Evolutionary conservation across 768 basidiomycete genomes (phyloP).

Genomic region (Lentinula edodes): DNA sequence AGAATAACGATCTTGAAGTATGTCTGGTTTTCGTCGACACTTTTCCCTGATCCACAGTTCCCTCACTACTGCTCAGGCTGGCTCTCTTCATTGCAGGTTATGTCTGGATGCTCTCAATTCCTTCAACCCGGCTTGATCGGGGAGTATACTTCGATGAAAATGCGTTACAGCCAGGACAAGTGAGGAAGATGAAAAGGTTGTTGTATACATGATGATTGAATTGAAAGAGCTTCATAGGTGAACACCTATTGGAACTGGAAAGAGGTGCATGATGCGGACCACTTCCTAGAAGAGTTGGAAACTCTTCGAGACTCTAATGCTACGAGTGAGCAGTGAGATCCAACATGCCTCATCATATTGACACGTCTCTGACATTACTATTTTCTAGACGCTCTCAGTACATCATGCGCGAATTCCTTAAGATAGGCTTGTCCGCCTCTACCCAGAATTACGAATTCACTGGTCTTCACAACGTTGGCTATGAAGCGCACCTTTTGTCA

Average conservation of each 20-base stretch:
- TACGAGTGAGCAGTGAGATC: slow-evolving; percentile 64
- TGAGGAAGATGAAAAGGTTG: slow-evolving; percentile 23
- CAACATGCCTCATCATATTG: not conserved
- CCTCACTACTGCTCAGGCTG: slow-evolving; percentile 31
- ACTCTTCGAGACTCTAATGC: slow-evolving; percentile 54
- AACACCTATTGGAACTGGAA: slow-evolving; percentile 90
- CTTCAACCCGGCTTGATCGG: slow-evolving; percentile 57
- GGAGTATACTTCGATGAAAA: slow-evolving; percentile 91
- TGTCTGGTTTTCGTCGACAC: not conserved
- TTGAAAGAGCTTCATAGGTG: slow-evolving; percentile 47
- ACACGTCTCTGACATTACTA: slow-evolving; percentile 1
- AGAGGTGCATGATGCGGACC: slow-evolving; percentile 83
- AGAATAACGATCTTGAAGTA: slow-evolving; percentile 5
- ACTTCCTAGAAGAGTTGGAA: slow-evolving; percentile 70
- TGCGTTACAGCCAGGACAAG: slow-evolving; percentile 90
- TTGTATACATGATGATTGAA: not conserved
- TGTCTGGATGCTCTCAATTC: slow-evolving; percentile 80
- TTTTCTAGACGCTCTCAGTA: slow-evolving; percentile 56
- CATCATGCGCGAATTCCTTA: slow-evolving; percentile 60
- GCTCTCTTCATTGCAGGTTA: slow-evolving; percentile 61
- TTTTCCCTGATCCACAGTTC: not conserved
- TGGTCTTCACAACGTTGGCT: slow-evolving; percentile 45
- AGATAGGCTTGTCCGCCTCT: slow-evolving; percentile 65
- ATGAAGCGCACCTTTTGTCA: not conserved
- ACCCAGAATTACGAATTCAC: slow-evolving; percentile 64